A percentile compares a stretch with the other conserved stretches of the same genome.
Conservation (phyloP, 2,329 filamentous ascomycete genomes). For the Aspergillus intermedius region DNA sequence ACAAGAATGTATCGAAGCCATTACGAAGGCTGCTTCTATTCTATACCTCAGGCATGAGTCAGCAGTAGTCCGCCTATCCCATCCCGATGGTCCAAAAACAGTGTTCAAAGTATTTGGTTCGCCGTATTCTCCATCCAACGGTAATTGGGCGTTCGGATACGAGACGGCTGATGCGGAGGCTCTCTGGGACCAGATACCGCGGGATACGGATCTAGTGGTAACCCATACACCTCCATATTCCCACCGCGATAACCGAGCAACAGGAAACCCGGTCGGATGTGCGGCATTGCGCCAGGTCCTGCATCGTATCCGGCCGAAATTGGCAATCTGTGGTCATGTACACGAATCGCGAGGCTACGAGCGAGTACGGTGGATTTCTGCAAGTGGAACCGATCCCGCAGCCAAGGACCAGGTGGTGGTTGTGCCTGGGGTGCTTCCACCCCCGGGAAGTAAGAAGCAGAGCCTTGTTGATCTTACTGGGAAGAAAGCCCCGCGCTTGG, state of each 20-base stretch:
- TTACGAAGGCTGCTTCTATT: constrained; percentile 38
- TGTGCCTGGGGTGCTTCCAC: constrained; percentile 28
- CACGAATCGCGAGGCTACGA: constrained; percentile 52
- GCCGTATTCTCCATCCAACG: constrained; percentile 44
- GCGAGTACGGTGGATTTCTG: constrained; percentile 41
- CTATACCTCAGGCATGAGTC: constrained; percentile 49
- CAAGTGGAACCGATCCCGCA: too few species aligned
- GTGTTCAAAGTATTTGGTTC: constrained; percentile 54
- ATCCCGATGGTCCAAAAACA: constrained; percentile 41
- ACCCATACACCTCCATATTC: constrained; percentile 51
- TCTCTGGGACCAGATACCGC: constrained; percentile 47
- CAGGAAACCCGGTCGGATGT: constrained; percentile 41
- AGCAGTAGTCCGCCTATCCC: constrained; percentile 38
- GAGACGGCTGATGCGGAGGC: constrained; percentile 31
- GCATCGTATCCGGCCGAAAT: constrained; percentile 42
- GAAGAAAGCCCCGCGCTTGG: constrained; percentile 30
- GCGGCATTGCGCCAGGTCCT: constrained; percentile 40
- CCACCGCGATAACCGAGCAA: constrained; percentile 40
- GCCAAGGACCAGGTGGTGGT: not conserved
- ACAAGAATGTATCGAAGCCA: constrained; percentile 37
- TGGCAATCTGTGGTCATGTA: constrained; percentile 55
- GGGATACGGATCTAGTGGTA: constrained; percentile 48
- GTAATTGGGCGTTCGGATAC: constrained; percentile 54
- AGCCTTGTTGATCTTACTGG: constrained; percentile 48
- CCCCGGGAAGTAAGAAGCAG: constrained; percentile 47